A percentile compares a stretch with the other conserved stretches of the same genome.
These are phyloP conservation scores for Leccinum arenicola DNA, from an alignment of 768 basidiomycete species.

Conservation along the genomic window DNA sequence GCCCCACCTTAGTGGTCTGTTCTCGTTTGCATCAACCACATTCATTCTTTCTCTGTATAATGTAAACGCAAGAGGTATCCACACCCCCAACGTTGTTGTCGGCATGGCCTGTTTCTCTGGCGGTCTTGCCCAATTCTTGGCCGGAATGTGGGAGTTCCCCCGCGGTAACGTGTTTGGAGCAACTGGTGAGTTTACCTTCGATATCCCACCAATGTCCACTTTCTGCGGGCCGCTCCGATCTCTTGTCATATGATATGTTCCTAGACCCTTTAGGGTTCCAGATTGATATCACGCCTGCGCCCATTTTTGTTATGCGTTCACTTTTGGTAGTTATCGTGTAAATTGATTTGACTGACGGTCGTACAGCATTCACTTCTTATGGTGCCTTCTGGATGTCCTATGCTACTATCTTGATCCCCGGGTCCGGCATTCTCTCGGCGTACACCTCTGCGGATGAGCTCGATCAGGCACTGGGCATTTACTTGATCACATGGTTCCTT, in stretches of 20 bases:
- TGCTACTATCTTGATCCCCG: slow-evolving; percentile 68
- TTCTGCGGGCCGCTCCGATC: not conserved
- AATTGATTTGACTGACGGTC: not conserved
- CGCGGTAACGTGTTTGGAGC: slow-evolving; percentile 69
- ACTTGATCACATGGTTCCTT: slow-evolving; percentile 69
- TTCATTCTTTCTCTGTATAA: slow-evolving; percentile 79
- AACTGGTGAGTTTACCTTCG: slow-evolving; percentile 48
- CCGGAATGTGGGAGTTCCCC: slow-evolving; percentile 88
- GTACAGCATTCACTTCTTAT: slow-evolving; percentile 72
- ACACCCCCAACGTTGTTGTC: slow-evolving; percentile 65
- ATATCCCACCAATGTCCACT: not conserved
- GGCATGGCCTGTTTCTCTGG: slow-evolving; percentile 88
- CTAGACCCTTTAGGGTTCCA: too few relatives aligned
- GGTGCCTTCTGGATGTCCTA: slow-evolving; percentile 91
- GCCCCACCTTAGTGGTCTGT: slow-evolving; percentile 54
- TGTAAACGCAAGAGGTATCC: slow-evolving; percentile 50
- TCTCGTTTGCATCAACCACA: slow-evolving; percentile 82
- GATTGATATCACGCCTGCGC: not conserved
- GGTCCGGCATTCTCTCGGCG: slow-evolving; percentile 56
- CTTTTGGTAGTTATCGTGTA: not conserved
- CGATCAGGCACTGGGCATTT: slow-evolving; percentile 66
- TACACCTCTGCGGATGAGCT: slow-evolving; percentile 44
- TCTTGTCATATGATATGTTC: not conserved
- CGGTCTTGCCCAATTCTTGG: slow-evolving; percentile 81
- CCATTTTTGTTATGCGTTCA: not conserved